A percentile compares a stretch with the other conserved stretches of the same genome.
These are phyloP conservation scores for Coemansia sp. DNA, from an alignment of 192 early-diverging fungal species.

Conservation along the genomic window DNA sequence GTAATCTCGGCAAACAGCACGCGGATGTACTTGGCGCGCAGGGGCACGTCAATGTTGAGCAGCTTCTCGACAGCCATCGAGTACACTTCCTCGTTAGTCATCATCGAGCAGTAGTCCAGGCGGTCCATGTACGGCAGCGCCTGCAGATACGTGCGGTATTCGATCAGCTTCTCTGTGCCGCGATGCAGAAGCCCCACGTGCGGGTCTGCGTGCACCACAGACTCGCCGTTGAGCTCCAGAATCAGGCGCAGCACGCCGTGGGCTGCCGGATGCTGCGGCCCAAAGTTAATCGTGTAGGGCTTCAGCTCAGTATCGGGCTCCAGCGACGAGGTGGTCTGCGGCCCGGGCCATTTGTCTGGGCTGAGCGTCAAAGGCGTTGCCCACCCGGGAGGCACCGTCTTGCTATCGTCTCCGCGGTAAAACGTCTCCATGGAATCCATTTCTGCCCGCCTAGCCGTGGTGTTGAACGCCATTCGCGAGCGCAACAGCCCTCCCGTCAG, in stretches of 20 bases:
- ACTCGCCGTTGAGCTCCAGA: slow-evolving; percentile 90
- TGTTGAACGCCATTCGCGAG: slow-evolving; percentile 6
- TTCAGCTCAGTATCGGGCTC: slow-evolving; percentile 55
- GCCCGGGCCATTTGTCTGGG: slow-evolving; percentile 50
- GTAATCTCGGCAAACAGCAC: slow-evolving; percentile 98
- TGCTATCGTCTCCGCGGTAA: slow-evolving; percentile 30
- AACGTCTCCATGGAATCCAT: slow-evolving; percentile 39
- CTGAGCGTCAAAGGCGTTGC: slow-evolving; percentile 41
- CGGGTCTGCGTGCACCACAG: slow-evolving; percentile 91
- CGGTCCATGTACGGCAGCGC: slow-evolving; percentile 99
- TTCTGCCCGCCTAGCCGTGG: slow-evolving; percentile 1
- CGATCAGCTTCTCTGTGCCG: slow-evolving; percentile 98
- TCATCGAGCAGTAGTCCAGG: slow-evolving; percentile 98
- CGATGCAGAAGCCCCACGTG: slow-evolving; percentile 97
- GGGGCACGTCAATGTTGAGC: slow-evolving; percentile 95
- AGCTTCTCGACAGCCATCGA: slow-evolving; percentile 98
- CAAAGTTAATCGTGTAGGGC: slow-evolving; percentile 98
- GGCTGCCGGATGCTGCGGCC: slow-evolving; percentile 98
- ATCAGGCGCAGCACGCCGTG: slow-evolving; percentile 96
- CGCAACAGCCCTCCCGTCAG: no score
- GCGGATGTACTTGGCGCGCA: slow-evolving; percentile 94
- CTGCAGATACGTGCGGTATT: slow-evolving; percentile 98
- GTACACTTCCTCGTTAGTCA: slow-evolving; percentile 98
- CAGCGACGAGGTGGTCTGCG: slow-evolving; percentile 32
- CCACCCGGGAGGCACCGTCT: slow-evolving; percentile 43